Base-by-base conservation (phyloP, 1,284 basidiomycete genomes). In the Ganoderma sp. region DNA sequence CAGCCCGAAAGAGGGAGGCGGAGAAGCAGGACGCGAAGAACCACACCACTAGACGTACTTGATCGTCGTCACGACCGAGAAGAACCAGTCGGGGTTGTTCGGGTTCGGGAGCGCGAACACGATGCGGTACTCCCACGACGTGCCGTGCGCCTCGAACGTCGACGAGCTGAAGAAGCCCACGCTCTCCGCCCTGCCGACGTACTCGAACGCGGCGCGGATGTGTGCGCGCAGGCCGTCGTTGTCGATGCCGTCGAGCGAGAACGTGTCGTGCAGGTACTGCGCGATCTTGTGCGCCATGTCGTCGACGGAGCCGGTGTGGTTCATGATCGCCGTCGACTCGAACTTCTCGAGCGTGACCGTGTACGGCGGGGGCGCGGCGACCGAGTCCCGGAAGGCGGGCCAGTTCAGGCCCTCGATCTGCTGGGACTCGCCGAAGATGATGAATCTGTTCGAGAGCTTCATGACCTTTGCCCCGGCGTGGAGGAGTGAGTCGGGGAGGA, bases 111-210 rank as follows among this genome's bases (percentile, higher is more conserved):
- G 22, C 48, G 48, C 48, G 48, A 52, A 52, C 48, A 52, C 48
- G 48, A 52, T 52, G 48, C 48, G 48, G 22, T 52, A 52, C 48
- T 52, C 48, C 48, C 48, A 52, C 22, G 48, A 52, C 22, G 48
- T 25, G 8, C 48, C 48, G 22, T 52, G 48, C 48, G 48, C 48
- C 10, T 52, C 48, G 12, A 4, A 52, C 48, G 48, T 52, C 22
- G 22, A 52, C 22, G 48, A 22, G 10, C 48, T 14, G 22, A 52
- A 52, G 22, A 25, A 14, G 22, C 48, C 48, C 22, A 5, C 22
- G 22, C 48, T 52, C 48, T 52, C 48, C 48, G 48, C 48, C 22
- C 5, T 5, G 48, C 22, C n/a, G 48, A 52, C 48, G 48, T 25
- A 25, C 48, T 52, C 12, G 48, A 52, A 52, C 48, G 48, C 48